Percentiles rank a stretch among this genome's conserved stretches.
Evolutionary conservation across 257 asterid genomes (phyloP).

Genomic region (Solanum lignicaule): DNA sequence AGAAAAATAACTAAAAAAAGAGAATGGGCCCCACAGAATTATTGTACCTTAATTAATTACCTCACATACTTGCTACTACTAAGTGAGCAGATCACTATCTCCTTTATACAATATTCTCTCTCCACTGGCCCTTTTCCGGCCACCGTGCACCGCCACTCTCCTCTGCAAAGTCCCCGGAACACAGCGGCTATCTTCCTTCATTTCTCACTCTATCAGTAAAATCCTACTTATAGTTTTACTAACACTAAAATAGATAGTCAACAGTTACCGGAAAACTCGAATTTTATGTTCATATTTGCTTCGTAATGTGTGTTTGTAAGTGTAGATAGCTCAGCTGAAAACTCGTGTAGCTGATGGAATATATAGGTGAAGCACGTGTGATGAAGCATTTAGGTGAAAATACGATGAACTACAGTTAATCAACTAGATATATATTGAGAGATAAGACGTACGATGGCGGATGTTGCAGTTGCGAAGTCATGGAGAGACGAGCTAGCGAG

Average conservation of each 20-base stretch:
- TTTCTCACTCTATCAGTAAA: neutral
- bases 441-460: constrained; percentile 27
- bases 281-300: neutral
- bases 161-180: neutral
- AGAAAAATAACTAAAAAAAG: no score
- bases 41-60: neutral
- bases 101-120: neutral
- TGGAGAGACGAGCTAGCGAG: constrained; percentile 81
- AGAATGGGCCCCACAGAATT: neutral
- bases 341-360: neutral
- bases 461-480: constrained; percentile 35
- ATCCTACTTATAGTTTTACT: neutral
- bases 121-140: neutral
- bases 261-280: neutral
- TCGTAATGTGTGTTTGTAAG: neutral
- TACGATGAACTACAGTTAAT: neutral
- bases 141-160: neutral
- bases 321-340: neutral
- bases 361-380: neutral
- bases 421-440: neutral
- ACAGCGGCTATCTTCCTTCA: neutral
- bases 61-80: neutral
- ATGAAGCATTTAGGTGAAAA: neutral
- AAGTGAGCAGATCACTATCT: neutral
- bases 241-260: neutral